Conservation (phyloP, 2,329 filamentous ascomycete genomes). For the Stromatinia cepivora region DNA sequence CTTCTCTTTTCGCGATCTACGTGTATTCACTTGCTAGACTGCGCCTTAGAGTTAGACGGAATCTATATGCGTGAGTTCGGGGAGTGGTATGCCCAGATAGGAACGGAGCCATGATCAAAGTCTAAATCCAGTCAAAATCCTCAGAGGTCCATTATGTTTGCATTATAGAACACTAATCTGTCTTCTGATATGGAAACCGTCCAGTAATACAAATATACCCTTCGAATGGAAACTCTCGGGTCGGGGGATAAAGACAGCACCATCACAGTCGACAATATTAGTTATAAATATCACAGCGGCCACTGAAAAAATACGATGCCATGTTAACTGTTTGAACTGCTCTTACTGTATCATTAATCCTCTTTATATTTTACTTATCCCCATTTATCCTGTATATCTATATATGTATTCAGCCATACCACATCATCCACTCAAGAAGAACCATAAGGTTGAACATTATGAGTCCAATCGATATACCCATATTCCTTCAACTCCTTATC, state of each 20-base stretch:
- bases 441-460: conserved; percentile 29
- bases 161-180: too few relatives aligned
- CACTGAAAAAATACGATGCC: not conserved
- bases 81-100: not conserved
- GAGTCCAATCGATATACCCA: conserved; percentile 47
- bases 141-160: not conserved
- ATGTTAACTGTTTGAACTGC: too few relatives aligned
- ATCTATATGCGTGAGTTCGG: not conserved
- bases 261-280: not conserved
- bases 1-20: too few relatives aligned
- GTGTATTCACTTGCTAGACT: too few relatives aligned
- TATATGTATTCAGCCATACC: not conserved
- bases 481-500: conserved; percentile 45
- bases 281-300: not conserved
- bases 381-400: not conserved
- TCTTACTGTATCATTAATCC: conserved; percentile 14
- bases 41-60: too few relatives aligned
- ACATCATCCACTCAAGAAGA: not conserved
- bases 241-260: too few relatives aligned
- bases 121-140: not conserved
- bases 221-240: not conserved
- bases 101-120: not conserved
- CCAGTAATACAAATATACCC: not conserved
- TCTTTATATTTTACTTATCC: not conserved
- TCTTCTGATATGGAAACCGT: not conserved